Conservation (phyloP, 495 filamentous ascomycete species). For the Daldinia decipiens region DNA sequence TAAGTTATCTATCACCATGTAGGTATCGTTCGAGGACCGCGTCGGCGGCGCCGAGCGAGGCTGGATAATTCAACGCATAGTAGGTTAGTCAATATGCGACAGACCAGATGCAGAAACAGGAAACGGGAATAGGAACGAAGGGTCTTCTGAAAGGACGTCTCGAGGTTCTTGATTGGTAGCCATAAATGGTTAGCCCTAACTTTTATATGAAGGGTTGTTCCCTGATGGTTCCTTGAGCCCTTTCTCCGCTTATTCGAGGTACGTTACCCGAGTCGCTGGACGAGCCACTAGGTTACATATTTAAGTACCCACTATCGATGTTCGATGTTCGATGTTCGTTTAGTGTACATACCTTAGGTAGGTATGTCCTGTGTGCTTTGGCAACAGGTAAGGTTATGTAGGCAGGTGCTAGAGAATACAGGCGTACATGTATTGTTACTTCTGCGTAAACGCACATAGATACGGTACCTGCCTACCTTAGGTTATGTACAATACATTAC, state of each 20-base stretch:
- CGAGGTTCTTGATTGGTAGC: constrained; percentile 20
- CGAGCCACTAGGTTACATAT: constrained; percentile 6
- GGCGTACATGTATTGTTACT: background rate
- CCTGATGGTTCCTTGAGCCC: constrained; percentile 9
- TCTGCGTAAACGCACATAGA: background rate
- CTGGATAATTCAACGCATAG: constrained; percentile 13
- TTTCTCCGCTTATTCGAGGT: constrained; percentile 23
- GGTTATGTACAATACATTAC: too few species aligned
- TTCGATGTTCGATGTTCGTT: too few species aligned
- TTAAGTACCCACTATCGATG: background rate
- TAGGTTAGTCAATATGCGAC: constrained; percentile 16
- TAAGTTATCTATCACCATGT: background rate
- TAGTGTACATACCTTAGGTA: too few species aligned
- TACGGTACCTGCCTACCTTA: background rate
- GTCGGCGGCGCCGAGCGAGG: constrained; percentile 19
- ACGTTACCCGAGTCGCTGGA: constrained; percentile 34
- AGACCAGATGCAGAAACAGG: constrained; percentile 7
- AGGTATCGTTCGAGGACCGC: background rate
- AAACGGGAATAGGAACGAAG: constrained; percentile 9
- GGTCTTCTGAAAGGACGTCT: background rate
- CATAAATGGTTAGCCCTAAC: constrained; percentile 17
- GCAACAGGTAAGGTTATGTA: too few species aligned
- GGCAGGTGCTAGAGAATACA: constrained; percentile 2
- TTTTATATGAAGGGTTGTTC: constrained; percentile 26
- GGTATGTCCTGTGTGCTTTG: too few species aligned